Conservation (phyloP, 768 basidiomycete species). For the Phallus indusiatus region DNA sequence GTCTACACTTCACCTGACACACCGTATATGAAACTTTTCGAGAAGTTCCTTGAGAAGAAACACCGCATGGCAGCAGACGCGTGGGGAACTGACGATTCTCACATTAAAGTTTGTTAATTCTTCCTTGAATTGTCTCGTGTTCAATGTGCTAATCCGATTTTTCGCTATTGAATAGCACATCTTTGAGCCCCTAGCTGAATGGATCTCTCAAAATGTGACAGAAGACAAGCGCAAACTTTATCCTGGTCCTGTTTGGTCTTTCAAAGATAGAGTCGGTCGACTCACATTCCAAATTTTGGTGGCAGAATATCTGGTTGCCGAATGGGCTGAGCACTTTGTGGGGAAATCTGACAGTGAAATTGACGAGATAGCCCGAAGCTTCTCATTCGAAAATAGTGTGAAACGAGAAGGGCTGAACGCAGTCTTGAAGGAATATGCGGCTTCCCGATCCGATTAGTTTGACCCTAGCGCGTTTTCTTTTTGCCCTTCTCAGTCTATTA, state of each 20-base stretch:
- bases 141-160: neutral
- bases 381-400: slow-evolving; percentile 32
- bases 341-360: slow-evolving; percentile 27
- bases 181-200: slow-evolving; percentile 15
- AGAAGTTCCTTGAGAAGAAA: slow-evolving; percentile 29
- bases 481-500: no score
- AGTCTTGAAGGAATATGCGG: slow-evolving; percentile 13
- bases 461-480: neutral
- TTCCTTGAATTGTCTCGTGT: slow-evolving; percentile 17
- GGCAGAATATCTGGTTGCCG: slow-evolving; percentile 24
- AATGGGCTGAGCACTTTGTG: slow-evolving; percentile 24
- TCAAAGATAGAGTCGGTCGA: slow-evolving; percentile 17
- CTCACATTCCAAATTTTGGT: slow-evolving; percentile 26
- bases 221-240: slow-evolving; percentile 22
- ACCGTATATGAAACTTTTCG: slow-evolving; percentile 31
- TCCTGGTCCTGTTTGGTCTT: slow-evolving; percentile 26
- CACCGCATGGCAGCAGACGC: slow-evolving; percentile 30
- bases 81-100: slow-evolving; percentile 28
- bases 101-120: slow-evolving; percentile 15
- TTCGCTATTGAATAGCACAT: neutral
- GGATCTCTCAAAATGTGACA: slow-evolving; percentile 15
- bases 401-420: slow-evolving; percentile 20
- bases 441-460: neutral
- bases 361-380: slow-evolving; percentile 31
- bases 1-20: slow-evolving; percentile 28